These are phyloP conservation scores for Salvia rosmarinus DNA, from an alignment of 257 asterid species.

Conservation along the genomic window DNA sequence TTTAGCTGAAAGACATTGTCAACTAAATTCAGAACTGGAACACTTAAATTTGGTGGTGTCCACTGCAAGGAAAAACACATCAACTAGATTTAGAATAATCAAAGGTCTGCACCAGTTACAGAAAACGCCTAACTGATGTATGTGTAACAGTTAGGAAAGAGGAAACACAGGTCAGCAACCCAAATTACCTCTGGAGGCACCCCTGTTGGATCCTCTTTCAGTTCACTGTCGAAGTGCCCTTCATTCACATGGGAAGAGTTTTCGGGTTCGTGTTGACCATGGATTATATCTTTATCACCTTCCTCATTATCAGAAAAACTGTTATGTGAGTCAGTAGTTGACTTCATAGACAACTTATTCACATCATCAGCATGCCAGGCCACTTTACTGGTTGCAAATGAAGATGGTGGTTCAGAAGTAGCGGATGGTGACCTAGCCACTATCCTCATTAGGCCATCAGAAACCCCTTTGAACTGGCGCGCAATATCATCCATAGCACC, in stretches of 20 bases:
- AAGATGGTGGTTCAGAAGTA: slow-evolving; percentile 48
- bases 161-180: neutral
- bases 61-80: slow-evolving; percentile 64
- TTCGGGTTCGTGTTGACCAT: slow-evolving; percentile 50
- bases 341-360: slow-evolving; percentile 55
- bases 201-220: slow-evolving; percentile 66
- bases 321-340: slow-evolving; percentile 53
- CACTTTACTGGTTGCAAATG: slow-evolving; percentile 49
- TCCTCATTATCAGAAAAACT: slow-evolving; percentile 78
- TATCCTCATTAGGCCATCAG: slow-evolving; percentile 73
- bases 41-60: slow-evolving; percentile 83
- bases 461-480: slow-evolving; percentile 91
- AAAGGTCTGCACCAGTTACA: slow-evolving; percentile 1
- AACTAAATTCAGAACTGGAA: slow-evolving; percentile 86
- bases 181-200: slow-evolving; percentile 86
- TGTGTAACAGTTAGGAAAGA: slow-evolving; percentile 14
- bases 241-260: slow-evolving; percentile 51
- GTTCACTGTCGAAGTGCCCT: slow-evolving; percentile 67
- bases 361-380: slow-evolving; percentile 70
- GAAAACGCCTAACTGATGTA: slow-evolving; percentile 10
- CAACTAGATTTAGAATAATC: slow-evolving; percentile 35
- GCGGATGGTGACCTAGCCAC: slow-evolving; percentile 67
- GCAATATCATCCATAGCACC: slow-evolving; percentile 91
- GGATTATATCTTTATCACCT: slow-evolving; percentile 60
- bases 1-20: slow-evolving; percentile 94